These are phyloP conservation scores for Gossypium rotundifolium DNA, from an alignment of 345 rosid species.

Conservation along the genomic window DNA sequence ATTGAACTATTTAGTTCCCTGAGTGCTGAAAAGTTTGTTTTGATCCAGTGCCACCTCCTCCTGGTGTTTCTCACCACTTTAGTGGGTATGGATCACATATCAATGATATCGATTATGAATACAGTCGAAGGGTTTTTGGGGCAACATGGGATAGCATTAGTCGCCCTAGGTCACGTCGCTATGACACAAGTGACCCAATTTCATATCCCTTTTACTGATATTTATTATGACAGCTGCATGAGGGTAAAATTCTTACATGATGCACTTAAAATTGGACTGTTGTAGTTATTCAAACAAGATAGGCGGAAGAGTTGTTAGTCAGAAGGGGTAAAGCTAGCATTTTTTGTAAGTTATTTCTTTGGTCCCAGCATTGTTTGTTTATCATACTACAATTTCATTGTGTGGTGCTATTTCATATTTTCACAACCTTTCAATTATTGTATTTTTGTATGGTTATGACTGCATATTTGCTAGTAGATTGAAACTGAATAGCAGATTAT, in stretches of 20 bases:
- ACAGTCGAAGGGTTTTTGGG: conserved; percentile 61
- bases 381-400: not conserved
- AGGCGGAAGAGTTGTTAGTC: not conserved
- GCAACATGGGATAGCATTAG: conserved; percentile 44
- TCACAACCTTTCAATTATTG: not conserved
- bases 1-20: conserved; percentile 1
- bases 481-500: not conserved
- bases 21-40: conserved; percentile 20
- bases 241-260: not conserved
- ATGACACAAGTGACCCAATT: conserved; percentile 33
- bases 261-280: not conserved
- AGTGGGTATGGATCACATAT: conserved; percentile 48
- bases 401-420: not conserved
- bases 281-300: not conserved
- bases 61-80: conserved; percentile 42
- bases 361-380: not conserved
- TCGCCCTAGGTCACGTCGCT: conserved; percentile 52
- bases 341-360: not conserved
- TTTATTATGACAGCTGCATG: not conserved
- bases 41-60: conserved; percentile 42
- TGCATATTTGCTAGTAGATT: not conserved
- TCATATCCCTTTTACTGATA: conserved; percentile 31
- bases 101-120: conserved; percentile 44
- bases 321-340: not conserved
- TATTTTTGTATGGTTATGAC: conserved; percentile 2